phyloP scores from a whole-genome alignment of 176 grass and related monocot species.

The Oryza officinalis region DNA sequence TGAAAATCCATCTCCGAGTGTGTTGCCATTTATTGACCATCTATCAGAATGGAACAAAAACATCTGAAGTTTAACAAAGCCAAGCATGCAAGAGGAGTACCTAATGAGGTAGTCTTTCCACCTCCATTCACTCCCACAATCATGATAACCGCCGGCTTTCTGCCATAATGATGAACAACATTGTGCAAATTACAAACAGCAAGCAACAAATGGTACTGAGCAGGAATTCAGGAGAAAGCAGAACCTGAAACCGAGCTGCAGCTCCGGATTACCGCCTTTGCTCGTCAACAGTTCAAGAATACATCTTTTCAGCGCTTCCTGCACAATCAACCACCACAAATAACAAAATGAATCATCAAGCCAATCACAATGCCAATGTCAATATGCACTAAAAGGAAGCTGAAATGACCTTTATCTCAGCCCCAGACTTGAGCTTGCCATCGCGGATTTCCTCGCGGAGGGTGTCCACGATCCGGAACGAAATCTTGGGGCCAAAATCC shows the following conservation, averaged over 20 bases:
- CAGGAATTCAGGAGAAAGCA: background rate
- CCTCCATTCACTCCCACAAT: slow-evolving; percentile 96
- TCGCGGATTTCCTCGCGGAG: slow-evolving; percentile 85
- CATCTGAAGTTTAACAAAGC: background rate
- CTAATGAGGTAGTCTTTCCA: slow-evolving; percentile 90
- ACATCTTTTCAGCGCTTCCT: slow-evolving; percentile 77
- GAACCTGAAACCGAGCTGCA: slow-evolving; percentile 91
- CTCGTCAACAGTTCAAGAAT: slow-evolving; percentile 73
- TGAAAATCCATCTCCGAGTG: too few relatives aligned
- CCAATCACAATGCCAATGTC: background rate
- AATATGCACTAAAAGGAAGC: background rate
- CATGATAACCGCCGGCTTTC: slow-evolving; percentile 87
- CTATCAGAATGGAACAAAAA: too few relatives aligned
- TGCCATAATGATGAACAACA: slow-evolving; percentile 28
- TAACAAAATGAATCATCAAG: background rate
- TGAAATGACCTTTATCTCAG: slow-evolving; percentile 81
- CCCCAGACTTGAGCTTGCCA: slow-evolving; percentile 91
- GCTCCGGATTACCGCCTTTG: slow-evolving; percentile 82
- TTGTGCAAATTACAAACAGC: slow-evolving; percentile 27
- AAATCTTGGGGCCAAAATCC: slow-evolving; percentile 96
- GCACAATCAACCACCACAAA: background rate
- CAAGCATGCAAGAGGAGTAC: slow-evolving; percentile 42
- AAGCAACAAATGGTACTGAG: background rate
- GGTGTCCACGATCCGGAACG: slow-evolving; percentile 85
- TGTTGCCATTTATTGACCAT: too few relatives aligned